phyloP scores from a whole-genome alignment of 768 basidiomycete genomes.

The Phaeotremella fagi region DNA sequence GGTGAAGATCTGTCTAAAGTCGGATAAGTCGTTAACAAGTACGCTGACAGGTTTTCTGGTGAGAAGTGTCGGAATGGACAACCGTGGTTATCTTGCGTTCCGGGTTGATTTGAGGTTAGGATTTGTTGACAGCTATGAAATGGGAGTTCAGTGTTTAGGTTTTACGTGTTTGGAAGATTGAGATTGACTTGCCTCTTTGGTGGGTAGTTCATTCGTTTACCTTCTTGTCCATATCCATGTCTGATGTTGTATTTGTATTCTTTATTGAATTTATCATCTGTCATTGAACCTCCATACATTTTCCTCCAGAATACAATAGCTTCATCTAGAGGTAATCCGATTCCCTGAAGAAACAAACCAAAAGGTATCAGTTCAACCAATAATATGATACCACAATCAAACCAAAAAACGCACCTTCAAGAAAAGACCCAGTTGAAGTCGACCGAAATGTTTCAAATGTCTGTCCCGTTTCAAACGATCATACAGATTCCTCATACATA shows the following conservation, averaged over 20 bases:
- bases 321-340: slow-evolving; percentile 91
- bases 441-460: slow-evolving; percentile 87
- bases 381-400: neutral
- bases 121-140: slow-evolving; percentile 77
- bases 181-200: slow-evolving; percentile 66
- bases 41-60: slow-evolving; percentile 71
- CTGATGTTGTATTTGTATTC: slow-evolving; percentile 96
- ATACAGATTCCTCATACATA: slow-evolving; percentile 91
- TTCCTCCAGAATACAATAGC: slow-evolving; percentile 89
- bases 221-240: slow-evolving; percentile 89
- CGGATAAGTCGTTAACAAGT: slow-evolving; percentile 52
- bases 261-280: slow-evolving; percentile 96
- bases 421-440: slow-evolving; percentile 88
- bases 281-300: slow-evolving; percentile 62
- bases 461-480: slow-evolving; percentile 68
- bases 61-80: slow-evolving; percentile 92
- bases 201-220: slow-evolving; percentile 87
- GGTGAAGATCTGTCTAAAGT: slow-evolving; percentile 57
- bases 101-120: slow-evolving; percentile 64
- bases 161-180: neutral
- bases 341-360: slow-evolving; percentile 59
- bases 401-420: slow-evolving; percentile 68
- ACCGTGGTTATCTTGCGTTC: slow-evolving; percentile 67
- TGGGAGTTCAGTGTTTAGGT: neutral
- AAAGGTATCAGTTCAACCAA: too few species aligned